These are phyloP conservation scores for Warburgia ugandensis DNA, from an alignment of 164 flowering plant species.

Conservation along the genomic window DNA sequence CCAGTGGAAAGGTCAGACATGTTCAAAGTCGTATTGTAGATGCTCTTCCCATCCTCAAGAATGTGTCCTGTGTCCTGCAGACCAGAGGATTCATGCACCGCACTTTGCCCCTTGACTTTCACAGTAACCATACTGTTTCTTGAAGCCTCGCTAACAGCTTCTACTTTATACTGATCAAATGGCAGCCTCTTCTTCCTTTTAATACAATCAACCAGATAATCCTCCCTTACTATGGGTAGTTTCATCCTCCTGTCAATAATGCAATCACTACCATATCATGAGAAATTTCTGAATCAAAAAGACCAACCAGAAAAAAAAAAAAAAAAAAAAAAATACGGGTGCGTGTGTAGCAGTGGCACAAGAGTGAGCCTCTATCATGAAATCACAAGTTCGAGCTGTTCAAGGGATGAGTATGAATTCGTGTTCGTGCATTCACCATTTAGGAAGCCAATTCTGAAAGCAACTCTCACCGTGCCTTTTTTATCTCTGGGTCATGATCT, in stretches of 20 bases:
- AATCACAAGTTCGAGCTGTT: too few species aligned
- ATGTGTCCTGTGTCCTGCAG: conserved; percentile 90
- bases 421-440: too few species aligned
- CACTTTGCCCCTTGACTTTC: conserved; percentile 87
- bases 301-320: not conserved
- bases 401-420: too few species aligned
- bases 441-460: too few species aligned
- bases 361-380: too few species aligned
- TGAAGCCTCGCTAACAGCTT: conserved; percentile 41
- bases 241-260: conserved; percentile 74
- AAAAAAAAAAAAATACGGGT: not conserved
- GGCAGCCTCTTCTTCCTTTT: conserved; percentile 71
- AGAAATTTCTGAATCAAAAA: conserved; percentile 83
- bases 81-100: conserved; percentile 93
- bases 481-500: conserved; percentile 47
- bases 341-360: too few species aligned
- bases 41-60: conserved; percentile 78
- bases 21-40: conserved; percentile 84
- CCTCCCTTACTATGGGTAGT: conserved; percentile 77
- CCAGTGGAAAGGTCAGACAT: conserved; percentile 94
- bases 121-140: conserved; percentile 48
- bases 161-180: conserved; percentile 60
- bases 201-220: conserved; percentile 73
- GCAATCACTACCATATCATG: conserved; percentile 78
- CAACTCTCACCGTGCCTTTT: conserved; percentile 64